Conservation (phyloP, 768 basidiomycete genomes). For the Podaxis sp. region DNA sequence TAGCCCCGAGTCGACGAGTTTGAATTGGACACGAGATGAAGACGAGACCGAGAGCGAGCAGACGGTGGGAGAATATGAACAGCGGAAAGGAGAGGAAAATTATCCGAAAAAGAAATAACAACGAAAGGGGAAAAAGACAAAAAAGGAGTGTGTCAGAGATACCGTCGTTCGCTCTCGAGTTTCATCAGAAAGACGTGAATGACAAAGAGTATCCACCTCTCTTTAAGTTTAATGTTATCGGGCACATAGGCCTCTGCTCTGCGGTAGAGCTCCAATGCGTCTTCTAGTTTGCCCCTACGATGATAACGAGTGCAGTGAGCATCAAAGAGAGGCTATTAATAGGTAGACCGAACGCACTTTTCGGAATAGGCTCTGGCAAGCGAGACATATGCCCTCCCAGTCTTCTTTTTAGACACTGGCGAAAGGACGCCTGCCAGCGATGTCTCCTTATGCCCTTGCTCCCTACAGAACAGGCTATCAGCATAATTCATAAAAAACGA, state of each 20-base stretch:
- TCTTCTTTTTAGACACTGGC: slow-evolving; percentile 77
- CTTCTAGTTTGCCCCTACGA: slow-evolving; percentile 72
- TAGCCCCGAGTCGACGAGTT: not conserved
- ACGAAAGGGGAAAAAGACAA: slow-evolving; percentile 26
- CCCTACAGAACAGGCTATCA: slow-evolving; percentile 36
- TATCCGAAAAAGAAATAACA: slow-evolving; percentile 27
- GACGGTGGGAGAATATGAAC: slow-evolving; percentile 19
- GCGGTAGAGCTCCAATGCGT: slow-evolving; percentile 78
- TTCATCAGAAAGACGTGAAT: slow-evolving; percentile 63
- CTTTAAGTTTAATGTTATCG: slow-evolving; percentile 82
- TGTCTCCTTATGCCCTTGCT: slow-evolving; percentile 59
- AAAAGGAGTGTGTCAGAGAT: slow-evolving; percentile 33
- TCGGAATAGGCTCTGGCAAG: slow-evolving; percentile 80
- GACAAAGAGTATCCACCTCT: slow-evolving; percentile 82
- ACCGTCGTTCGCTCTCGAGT: slow-evolving; percentile 17
- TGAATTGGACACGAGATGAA: not conserved
- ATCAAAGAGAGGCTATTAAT: not conserved
- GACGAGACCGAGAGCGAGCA: slow-evolving; percentile 21
- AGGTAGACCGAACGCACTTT: slow-evolving; percentile 49
- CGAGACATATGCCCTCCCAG: slow-evolving; percentile 80
- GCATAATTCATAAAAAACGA: not conserved
- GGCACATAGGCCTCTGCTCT: slow-evolving; percentile 83
- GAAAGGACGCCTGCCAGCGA: slow-evolving; percentile 65
- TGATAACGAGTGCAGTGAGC: slow-evolving; percentile 2
- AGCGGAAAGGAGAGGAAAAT: not conserved